Percentiles rank a stretch among this genome's conserved stretches.
Evolutionary conservation across 176 grass and related monocot genomes (phyloP).

Genomic region (Cenchrus fungigraminus): DNA sequence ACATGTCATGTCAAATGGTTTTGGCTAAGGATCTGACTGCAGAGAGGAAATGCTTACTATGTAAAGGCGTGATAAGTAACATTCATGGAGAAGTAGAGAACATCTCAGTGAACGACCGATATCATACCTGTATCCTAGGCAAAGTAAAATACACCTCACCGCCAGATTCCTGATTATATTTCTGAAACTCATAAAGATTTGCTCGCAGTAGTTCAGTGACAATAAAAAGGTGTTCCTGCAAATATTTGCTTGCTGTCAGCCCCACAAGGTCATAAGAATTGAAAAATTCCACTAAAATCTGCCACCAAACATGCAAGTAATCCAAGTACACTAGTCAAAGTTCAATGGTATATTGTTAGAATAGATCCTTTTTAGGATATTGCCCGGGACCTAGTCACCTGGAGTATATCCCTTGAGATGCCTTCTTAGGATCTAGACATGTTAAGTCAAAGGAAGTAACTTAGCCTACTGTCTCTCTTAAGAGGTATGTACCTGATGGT

Average conservation of each 20-base stretch:
- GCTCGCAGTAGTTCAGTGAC: constrained; percentile 90
- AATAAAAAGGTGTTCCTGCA: constrained; percentile 98
- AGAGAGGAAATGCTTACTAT: background rate
- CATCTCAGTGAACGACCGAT: constrained; percentile 25
- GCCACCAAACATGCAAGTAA: constrained; percentile 39
- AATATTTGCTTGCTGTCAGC: constrained; percentile 35
- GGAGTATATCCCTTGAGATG: constrained; percentile 37
- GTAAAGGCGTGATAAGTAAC: background rate
- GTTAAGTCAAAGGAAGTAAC: constrained; percentile 12
- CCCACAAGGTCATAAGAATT: constrained; percentile 13
- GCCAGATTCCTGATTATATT: constrained; percentile 89
- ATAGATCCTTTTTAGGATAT: background rate
- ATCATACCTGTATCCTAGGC: constrained; percentile 90
- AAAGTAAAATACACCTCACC: constrained; percentile 80
- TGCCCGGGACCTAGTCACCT: background rate
- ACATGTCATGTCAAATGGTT: background rate
- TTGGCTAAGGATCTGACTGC: background rate
- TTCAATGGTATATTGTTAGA: constrained; percentile 15
- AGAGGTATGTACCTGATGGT: constrained; percentile 77
- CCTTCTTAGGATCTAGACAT: constrained; percentile 22
- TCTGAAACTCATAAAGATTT: constrained; percentile 97
- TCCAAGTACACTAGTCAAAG: constrained; percentile 18
- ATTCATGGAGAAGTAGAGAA: constrained; percentile 22
- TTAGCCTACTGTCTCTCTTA: constrained; percentile 23
- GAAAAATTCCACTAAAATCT: constrained; percentile 31